phyloP scores from a whole-genome alignment of 495 filamentous ascomycete species.

The Immersiella caudata region DNA sequence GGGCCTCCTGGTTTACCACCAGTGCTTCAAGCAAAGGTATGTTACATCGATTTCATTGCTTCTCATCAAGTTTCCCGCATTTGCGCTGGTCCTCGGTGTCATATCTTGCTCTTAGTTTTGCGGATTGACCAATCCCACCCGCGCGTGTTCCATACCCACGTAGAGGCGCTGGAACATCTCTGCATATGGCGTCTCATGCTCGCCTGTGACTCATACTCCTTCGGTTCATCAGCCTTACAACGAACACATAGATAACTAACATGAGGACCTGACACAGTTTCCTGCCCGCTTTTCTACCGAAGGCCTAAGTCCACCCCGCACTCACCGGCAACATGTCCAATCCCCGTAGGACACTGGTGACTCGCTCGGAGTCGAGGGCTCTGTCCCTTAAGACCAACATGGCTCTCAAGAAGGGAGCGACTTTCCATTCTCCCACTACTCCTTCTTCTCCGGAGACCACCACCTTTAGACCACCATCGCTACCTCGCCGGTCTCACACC shows the following conservation, averaged over 20 bases:
- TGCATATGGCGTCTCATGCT: constrained; percentile 29
- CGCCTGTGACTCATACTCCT: constrained; percentile 38
- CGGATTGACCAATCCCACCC: constrained; percentile 30
- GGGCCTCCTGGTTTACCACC: constrained; percentile 19
- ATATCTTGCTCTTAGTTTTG: constrained; percentile 7
- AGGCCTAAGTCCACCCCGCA: constrained; percentile 39
- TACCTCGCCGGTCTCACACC: constrained; percentile 64
- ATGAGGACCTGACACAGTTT: constrained; percentile 30
- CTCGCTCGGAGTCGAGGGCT: constrained; percentile 46
- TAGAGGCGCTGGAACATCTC: constrained; percentile 8
- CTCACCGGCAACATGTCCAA: constrained; percentile 52
- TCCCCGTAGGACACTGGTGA: constrained; percentile 54
- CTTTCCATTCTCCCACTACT: constrained; percentile 60
- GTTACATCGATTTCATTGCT: constrained; percentile 15
- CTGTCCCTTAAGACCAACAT: constrained; percentile 56
- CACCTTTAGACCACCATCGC: constrained; percentile 51
- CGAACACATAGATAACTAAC: constrained; percentile 35
- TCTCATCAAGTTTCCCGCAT: constrained; percentile 12
- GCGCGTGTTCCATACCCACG: constrained; percentile 10
- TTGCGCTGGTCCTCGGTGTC: constrained; percentile 15
- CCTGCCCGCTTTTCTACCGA: constrained; percentile 23
- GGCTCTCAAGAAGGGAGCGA: constrained; percentile 63
- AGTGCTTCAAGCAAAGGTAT: constrained; percentile 21
- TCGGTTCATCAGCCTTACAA: constrained; percentile 28
- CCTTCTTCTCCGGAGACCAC: constrained; percentile 45